These are phyloP conservation scores for Musa beccarii DNA, from an alignment of 176 grass and related monocot genomes.

Conservation along the genomic window DNA sequence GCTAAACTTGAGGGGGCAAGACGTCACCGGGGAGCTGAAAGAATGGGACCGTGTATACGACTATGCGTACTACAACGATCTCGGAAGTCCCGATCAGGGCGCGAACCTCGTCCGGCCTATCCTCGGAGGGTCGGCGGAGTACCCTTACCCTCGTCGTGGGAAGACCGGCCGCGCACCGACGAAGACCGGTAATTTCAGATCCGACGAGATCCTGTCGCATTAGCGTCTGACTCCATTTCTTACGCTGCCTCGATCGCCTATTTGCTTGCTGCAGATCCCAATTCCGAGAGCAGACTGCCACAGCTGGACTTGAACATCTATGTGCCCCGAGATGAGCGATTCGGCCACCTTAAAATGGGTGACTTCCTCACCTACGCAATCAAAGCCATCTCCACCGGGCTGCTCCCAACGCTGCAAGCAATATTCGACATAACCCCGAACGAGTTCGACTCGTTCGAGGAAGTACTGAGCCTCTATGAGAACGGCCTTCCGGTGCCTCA, in stretches of 20 bases:
- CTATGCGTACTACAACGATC: slow-evolving; percentile 78
- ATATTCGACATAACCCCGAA: slow-evolving; percentile 25
- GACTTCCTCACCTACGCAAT: slow-evolving; percentile 43
- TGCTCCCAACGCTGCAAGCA: slow-evolving; percentile 37
- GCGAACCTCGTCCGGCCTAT: slow-evolving; percentile 30
- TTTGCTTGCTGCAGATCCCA: slow-evolving; percentile 29
- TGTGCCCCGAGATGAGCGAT: slow-evolving; percentile 58
- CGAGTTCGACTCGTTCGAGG: slow-evolving; percentile 57
- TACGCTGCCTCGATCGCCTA: too few species aligned
- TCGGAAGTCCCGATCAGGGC: slow-evolving; percentile 30
- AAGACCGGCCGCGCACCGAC: slow-evolving; percentile 27
- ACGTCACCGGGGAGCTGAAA: slow-evolving; percentile 28
- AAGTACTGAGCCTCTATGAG: slow-evolving; percentile 43
- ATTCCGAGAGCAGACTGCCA: slow-evolving; percentile 46
- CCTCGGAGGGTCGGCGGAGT: slow-evolving; percentile 37
- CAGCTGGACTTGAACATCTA: slow-evolving; percentile 39
- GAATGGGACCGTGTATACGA: slow-evolving; percentile 61
- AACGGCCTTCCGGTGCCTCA: slow-evolving; percentile 40
- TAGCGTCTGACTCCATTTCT: background rate
- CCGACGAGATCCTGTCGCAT: too few species aligned
- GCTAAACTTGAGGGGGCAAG: slow-evolving; percentile 40
- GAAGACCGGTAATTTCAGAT: slow-evolving; percentile 6
- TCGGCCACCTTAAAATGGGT: slow-evolving; percentile 49
- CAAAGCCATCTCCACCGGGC: slow-evolving; percentile 34
- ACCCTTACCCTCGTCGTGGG: slow-evolving; percentile 51